phyloP scores from a whole-genome alignment of 2,329 filamentous ascomycete species.

The Lachnellula arida region DNA sequence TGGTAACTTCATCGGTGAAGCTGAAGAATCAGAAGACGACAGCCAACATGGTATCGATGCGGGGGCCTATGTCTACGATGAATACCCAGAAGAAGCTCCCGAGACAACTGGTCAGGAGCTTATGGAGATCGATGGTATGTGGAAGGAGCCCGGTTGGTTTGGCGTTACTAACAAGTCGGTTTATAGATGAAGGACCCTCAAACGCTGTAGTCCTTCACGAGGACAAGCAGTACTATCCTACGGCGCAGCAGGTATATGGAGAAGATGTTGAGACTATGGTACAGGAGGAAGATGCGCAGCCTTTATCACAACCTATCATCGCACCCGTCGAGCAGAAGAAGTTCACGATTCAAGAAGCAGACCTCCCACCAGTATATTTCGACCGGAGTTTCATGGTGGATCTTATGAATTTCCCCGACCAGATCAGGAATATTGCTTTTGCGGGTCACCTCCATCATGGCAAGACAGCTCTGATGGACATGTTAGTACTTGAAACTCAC shows the following conservation, averaged over 20 bases:
- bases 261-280: constrained; percentile 92
- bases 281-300: constrained; percentile 94
- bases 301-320: constrained; percentile 87
- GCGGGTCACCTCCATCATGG: constrained; percentile 94
- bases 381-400: constrained; percentile 91
- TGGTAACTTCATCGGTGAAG: constrained; percentile 97
- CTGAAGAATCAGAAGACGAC: constrained; percentile 81
- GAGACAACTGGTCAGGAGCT: constrained; percentile 70
- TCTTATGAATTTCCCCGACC: constrained; percentile 91
- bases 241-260: constrained; percentile 94
- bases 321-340: constrained; percentile 92
- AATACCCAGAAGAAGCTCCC: constrained; percentile 57
- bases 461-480: constrained; percentile 98
- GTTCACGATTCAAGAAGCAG: constrained; percentile 87
- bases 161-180: constrained; percentile 24
- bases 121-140: constrained; percentile 84
- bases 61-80: constrained; percentile 76
- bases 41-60: constrained; percentile 72
- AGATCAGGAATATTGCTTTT: constrained; percentile 87
- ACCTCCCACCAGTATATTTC: constrained; percentile 84
- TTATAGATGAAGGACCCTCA: constrained; percentile 71
- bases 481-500: constrained; percentile 94
- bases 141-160: background rate
- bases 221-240: constrained; percentile 99
- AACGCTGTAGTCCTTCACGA: constrained; percentile 98